These are phyloP conservation scores for Mycosphaerella sp. DNA, from an alignment of 2,329 filamentous ascomycete species.

Conservation along the genomic window DNA sequence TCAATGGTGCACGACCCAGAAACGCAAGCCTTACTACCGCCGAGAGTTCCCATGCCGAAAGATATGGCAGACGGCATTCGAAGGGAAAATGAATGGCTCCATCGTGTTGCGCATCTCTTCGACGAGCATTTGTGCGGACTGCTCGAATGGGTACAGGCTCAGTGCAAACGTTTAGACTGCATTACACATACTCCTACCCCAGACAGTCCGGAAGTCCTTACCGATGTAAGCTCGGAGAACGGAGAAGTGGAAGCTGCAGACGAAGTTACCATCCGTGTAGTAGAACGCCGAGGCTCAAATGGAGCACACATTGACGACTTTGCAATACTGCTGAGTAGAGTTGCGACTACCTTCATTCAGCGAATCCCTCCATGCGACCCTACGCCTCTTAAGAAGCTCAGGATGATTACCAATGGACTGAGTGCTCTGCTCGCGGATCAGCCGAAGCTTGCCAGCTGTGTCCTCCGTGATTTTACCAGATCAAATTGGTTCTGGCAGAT, in stretches of 20 bases:
- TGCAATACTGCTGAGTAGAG: constrained; percentile 2
- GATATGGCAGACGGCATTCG: constrained; percentile 12
- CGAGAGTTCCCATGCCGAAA: constrained; percentile 12
- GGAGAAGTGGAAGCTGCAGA: background rate
- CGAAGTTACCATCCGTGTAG: background rate
- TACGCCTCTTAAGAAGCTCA: constrained; percentile 11
- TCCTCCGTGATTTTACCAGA: constrained; percentile 8
- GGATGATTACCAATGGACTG: constrained; percentile 7
- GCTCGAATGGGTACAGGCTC: constrained; percentile 19
- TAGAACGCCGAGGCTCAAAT: no score
- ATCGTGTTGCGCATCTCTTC: constrained; percentile 24
- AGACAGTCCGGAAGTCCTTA: background rate
- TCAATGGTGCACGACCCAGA: constrained; percentile 5
- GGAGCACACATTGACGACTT: background rate
- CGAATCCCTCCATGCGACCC: constrained; percentile 15
- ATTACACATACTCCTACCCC: constrained; percentile 1
- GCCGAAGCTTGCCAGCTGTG: constrained; percentile 1
- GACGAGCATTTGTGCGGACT: constrained; percentile 21
- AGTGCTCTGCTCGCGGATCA: constrained; percentile 8
- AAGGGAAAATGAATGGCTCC: constrained; percentile 15
- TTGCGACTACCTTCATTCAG: constrained; percentile 13
- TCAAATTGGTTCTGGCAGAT: constrained; percentile 15
- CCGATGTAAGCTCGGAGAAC: constrained; percentile 3
- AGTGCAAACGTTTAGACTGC: background rate
- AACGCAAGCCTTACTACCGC: constrained; percentile 14